phyloP scores from a whole-genome alignment of 1,139 yeast species.

The Ogataea hybrid region DNA sequence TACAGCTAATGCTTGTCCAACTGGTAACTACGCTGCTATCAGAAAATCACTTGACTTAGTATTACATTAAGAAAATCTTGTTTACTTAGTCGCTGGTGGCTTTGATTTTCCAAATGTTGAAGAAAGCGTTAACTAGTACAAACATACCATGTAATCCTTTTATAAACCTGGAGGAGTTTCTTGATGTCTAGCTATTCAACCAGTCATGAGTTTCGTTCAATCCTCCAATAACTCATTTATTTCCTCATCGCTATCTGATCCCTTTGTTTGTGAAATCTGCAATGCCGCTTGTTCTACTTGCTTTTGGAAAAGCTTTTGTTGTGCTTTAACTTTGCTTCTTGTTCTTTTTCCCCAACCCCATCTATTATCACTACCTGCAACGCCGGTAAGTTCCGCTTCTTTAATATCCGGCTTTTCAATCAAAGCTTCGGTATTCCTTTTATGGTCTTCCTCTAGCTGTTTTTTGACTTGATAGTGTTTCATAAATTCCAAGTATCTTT shows the following conservation, averaged over 20 bases:
- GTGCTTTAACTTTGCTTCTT: conserved; percentile 53
- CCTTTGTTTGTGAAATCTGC: conserved; percentile 37
- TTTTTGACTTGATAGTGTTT: conserved; percentile 50
- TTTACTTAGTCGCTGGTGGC: no score
- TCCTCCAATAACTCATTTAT: conserved; percentile 65
- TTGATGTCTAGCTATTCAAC: no score
- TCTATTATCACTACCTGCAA: conserved; percentile 37
- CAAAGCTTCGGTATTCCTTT: conserved; percentile 41
- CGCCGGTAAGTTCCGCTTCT: conserved; percentile 13
- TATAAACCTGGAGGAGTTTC: no score
- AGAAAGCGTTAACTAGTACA: no score
- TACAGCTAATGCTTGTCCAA: no score
- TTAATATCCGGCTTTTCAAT: conserved; percentile 39
- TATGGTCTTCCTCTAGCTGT: conserved; percentile 49
- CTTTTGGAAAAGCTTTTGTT: conserved; percentile 52
- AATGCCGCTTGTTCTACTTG: conserved; percentile 34
- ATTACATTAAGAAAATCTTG: no score
- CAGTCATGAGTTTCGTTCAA: conserved; percentile 19
- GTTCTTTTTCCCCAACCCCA: conserved; percentile 85
- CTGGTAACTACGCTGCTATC: no score
- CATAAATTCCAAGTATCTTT: conserved; percentile 39
- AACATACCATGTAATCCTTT: no score
- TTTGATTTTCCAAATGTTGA: no score
- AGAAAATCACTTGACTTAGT: no score
- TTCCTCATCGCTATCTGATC: conserved; percentile 62